A percentile compares a stretch with the other conserved stretches of the same genome.
Conservation (phyloP, 495 filamentous ascomycete genomes). For the Aspergillus diversus region DNA sequence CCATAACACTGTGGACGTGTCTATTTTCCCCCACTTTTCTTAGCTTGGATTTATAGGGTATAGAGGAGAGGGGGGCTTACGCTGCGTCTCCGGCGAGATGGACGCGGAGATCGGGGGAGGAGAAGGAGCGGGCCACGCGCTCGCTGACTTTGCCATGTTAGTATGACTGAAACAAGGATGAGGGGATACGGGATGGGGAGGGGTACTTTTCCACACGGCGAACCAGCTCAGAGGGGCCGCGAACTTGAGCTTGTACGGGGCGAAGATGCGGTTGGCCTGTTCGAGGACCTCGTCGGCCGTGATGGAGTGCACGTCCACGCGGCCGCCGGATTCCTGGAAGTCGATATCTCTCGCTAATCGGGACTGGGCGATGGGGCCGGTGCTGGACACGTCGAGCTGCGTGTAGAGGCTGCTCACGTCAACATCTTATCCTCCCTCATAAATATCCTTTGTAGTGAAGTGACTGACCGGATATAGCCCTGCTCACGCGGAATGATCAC, state of each 20-base stretch:
- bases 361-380: not conserved
- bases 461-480: slow-evolving; percentile 35
- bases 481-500: slow-evolving; percentile 43
- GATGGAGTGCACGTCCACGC: slow-evolving; percentile 22
- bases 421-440: no score
- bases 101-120: slow-evolving; percentile 30
- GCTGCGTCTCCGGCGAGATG: slow-evolving; percentile 44
- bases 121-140: slow-evolving; percentile 41
- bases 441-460: no score
- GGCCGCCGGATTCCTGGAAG: not conserved
- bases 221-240: slow-evolving; percentile 41
- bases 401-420: slow-evolving; percentile 1
- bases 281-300: slow-evolving; percentile 41
- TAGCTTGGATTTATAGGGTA: no score
- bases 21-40: no score
- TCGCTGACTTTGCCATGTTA: slow-evolving; percentile 36
- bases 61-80: slow-evolving; percentile 17
- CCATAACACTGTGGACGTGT: slow-evolving; percentile 41
- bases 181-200: no score
- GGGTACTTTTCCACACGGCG: slow-evolving; percentile 43
- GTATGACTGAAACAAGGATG: no score
- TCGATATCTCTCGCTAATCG: not conserved
- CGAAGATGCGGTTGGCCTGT: slow-evolving; percentile 40
- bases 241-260: slow-evolving; percentile 40
- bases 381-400: slow-evolving; percentile 5